Conservation (phyloP, 352 stramenopile genomes). For the Globisporangium megalacanthum region DNA sequence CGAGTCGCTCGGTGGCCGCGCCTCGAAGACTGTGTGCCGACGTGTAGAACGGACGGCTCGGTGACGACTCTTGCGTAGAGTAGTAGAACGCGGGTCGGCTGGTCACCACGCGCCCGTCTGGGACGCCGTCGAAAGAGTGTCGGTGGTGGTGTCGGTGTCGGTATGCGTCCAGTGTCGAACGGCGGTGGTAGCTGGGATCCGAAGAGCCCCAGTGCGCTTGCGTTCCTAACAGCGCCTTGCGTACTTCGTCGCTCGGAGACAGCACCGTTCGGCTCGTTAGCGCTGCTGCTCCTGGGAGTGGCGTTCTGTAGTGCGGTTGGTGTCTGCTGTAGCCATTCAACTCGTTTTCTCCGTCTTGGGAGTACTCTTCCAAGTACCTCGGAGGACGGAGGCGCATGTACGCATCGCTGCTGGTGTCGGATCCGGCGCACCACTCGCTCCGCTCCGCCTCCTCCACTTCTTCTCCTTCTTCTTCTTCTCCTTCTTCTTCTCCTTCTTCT, state of each 20-base stretch:
- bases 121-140: neutral
- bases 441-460: slow-evolving; percentile 13
- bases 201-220: slow-evolving; percentile 14
- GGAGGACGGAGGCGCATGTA: slow-evolving; percentile 2
- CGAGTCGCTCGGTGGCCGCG: slow-evolving; percentile 34
- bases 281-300: no score
- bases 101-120: neutral
- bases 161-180: neutral
- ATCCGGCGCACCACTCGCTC: slow-evolving; percentile 12
- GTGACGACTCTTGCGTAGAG: slow-evolving; percentile 26
- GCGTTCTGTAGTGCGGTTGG: neutral
- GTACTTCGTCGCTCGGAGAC: slow-evolving; percentile 52
- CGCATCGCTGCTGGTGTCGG: slow-evolving; percentile 4
- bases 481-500: slow-evolving; percentile 12
- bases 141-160: slow-evolving; percentile 3
- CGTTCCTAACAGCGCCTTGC: slow-evolving; percentile 37
- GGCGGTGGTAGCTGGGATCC: neutral
- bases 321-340: neutral
- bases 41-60: neutral
- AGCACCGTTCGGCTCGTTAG: slow-evolving; percentile 20
- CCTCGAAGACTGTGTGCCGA: neutral
- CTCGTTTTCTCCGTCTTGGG: neutral
- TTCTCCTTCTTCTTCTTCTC: slow-evolving; percentile 19
- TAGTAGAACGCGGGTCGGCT: slow-evolving; percentile 16
- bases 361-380: neutral